phyloP scores from a whole-genome alignment of 1,284 basidiomycete species.

The Inonotus obliquus region DNA sequence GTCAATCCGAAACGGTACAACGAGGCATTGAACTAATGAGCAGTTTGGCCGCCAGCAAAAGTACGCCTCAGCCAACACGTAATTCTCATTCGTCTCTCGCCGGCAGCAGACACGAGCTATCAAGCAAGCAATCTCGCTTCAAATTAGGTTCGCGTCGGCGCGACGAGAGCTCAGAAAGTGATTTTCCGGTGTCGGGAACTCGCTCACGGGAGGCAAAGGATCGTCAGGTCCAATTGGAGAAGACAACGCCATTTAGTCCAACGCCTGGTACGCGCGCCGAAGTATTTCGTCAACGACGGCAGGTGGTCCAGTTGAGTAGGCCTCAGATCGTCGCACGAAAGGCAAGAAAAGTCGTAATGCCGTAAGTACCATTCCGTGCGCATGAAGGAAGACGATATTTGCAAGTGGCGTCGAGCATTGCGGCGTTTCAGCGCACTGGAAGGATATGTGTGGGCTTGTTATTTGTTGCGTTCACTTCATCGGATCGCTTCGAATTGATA shows the following conservation, averaged over 20 bases:
- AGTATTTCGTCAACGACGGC: neutral
- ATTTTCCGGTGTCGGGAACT: conserved; percentile 9
- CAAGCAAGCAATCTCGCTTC: neutral
- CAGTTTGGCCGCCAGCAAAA: too few relatives aligned
- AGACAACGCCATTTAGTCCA: conserved; percentile 4
- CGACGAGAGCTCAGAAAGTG: neutral
- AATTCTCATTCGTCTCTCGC: neutral
- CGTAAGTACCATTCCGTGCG: too few relatives aligned
- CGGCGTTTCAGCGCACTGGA: too few relatives aligned
- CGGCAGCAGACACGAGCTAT: neutral
- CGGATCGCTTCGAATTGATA: too few relatives aligned
- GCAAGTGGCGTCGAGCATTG: too few relatives aligned
- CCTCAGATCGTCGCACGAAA: too few relatives aligned
- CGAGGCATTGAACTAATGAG: neutral
- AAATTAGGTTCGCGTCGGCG: neutral
- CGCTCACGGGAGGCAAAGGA: conserved; percentile 1
- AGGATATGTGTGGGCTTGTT: too few relatives aligned
- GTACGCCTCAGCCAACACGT: neutral
- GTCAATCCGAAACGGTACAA: neutral
- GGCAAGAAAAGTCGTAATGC: too few relatives aligned
- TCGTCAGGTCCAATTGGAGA: neutral
- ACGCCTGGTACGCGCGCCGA: conserved; percentile 8
- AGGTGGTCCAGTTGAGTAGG: too few relatives aligned
- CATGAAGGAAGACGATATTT: too few relatives aligned
- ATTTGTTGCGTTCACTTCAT: too few relatives aligned